phyloP scores from a whole-genome alignment of 2,329 filamentous ascomycete genomes.

The Fusarium clavum region DNA sequence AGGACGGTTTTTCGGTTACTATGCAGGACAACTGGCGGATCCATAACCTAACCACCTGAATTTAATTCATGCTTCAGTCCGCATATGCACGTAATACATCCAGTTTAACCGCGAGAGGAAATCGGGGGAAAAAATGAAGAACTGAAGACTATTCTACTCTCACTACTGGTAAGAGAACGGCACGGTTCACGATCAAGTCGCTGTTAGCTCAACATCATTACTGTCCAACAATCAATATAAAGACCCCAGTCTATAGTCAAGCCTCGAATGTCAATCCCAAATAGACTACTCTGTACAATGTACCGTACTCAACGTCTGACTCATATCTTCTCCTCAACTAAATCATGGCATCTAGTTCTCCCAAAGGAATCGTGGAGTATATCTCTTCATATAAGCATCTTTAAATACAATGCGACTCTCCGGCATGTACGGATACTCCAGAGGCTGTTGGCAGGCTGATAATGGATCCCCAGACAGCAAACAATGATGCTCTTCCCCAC shows the following conservation, averaged over 20 bases:
- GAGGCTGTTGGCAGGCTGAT: neutral
- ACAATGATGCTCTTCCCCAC: constrained; percentile 31
- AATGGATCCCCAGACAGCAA: constrained; percentile 6
- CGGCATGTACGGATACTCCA: neutral
- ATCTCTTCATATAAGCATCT: neutral
- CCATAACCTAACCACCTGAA: neutral
- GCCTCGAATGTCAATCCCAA: neutral
- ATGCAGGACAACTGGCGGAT: constrained; percentile 6
- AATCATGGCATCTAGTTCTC: neutral
- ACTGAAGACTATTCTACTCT: neutral
- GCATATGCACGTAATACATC: neutral
- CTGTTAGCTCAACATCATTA: neutral
- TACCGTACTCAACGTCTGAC: neutral
- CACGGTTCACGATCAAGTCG: neutral
- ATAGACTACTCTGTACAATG: neutral
- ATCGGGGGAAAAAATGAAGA: neutral
- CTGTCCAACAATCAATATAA: neutral
- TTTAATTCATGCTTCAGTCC: neutral
- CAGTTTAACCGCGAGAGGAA: neutral
- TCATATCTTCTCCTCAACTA: neutral
- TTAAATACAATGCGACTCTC: neutral
- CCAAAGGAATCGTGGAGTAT: neutral
- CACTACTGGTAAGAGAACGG: neutral
- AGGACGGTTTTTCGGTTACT: neutral
- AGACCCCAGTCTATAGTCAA: neutral